Evolutionary conservation across 2,329 filamentous ascomycete genomes (phyloP).

Genomic region (Aspergillus thermomutatus): DNA sequence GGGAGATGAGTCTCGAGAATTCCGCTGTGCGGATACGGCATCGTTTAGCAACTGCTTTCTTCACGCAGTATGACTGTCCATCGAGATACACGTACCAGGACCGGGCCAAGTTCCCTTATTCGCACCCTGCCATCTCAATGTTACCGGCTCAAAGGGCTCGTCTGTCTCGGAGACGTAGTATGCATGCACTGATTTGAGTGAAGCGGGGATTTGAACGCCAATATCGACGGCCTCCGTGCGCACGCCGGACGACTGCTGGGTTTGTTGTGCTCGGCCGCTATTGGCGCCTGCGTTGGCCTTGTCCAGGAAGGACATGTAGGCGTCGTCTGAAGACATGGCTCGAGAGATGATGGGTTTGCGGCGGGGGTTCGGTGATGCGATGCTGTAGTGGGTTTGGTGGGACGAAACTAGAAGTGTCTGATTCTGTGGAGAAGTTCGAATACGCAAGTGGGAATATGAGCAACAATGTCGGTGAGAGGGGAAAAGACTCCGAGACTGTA

Average conservation of each 20-base stretch:
- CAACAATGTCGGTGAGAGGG: not conserved
- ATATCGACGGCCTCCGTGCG: slow-evolving; percentile 40
- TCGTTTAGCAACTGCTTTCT: not conserved
- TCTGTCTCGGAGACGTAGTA: slow-evolving; percentile 81
- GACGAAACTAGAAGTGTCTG: not conserved
- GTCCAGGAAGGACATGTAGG: slow-evolving; percentile 79
- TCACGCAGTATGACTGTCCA: not conserved
- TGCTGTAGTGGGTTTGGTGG: not conserved
- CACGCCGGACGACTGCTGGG: slow-evolving; percentile 21
- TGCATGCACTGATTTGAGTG: slow-evolving; percentile 55
- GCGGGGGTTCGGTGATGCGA: not conserved
- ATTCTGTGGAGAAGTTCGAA: not conserved
- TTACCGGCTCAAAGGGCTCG: slow-evolving; percentile 78
- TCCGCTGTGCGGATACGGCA: slow-evolving; percentile 50
- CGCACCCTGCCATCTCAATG: slow-evolving; percentile 54
- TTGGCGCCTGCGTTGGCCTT: slow-evolving; percentile 73
- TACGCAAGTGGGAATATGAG: not conserved
- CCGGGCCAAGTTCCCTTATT: slow-evolving; percentile 32
- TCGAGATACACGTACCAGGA: slow-evolving; percentile 25
- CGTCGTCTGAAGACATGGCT: slow-evolving; percentile 63
- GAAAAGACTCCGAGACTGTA: not conserved
- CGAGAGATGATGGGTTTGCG: slow-evolving; percentile 7
- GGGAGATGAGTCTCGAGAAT: slow-evolving; percentile 63
- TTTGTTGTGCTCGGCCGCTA: slow-evolving; percentile 22
- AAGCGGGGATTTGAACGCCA: slow-evolving; percentile 58